phyloP scores from a whole-genome alignment of 139 green algal species.

The Chlamydomonas sp. region DNA sequence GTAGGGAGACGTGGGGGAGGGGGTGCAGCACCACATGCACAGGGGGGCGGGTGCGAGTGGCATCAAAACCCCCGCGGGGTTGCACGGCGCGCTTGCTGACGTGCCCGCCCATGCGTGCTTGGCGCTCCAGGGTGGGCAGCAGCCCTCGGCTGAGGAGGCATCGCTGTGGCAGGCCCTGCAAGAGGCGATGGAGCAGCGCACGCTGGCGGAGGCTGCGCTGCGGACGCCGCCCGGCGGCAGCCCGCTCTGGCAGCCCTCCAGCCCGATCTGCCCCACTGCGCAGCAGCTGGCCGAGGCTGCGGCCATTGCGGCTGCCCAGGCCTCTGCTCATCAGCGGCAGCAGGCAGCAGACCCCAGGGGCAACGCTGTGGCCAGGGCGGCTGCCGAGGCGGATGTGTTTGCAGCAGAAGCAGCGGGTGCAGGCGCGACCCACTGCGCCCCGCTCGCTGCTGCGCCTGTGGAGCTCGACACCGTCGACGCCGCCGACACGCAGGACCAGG shows the following conservation, averaged over 20 bases:
- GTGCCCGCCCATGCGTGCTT: background rate
- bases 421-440: too few species aligned
- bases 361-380: too few species aligned
- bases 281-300: background rate
- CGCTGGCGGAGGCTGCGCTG: constrained; percentile 20
- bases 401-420: too few species aligned
- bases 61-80: background rate
- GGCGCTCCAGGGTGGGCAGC: background rate
- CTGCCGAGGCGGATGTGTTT: too few species aligned
- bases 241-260: constrained; percentile 7
- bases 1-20: too few species aligned
- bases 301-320: background rate
- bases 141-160: background rate
- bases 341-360: too few species aligned
- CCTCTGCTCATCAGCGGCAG: too few species aligned
- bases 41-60: too few species aligned
- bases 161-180: constrained; percentile 8
- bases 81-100: background rate
- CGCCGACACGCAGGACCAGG: background rate
- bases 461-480: background rate
- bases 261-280: background rate
- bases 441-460: background rate
- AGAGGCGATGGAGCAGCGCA: constrained; percentile 24
- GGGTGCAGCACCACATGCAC: too few species aligned
- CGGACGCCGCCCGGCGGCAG: background rate